Evolutionary conservation across 2,329 filamentous ascomycete genomes (phyloP), one percentile per base, ranked within the genome.

Genomic region (Pseudogymnoascus sp.): DNA sequence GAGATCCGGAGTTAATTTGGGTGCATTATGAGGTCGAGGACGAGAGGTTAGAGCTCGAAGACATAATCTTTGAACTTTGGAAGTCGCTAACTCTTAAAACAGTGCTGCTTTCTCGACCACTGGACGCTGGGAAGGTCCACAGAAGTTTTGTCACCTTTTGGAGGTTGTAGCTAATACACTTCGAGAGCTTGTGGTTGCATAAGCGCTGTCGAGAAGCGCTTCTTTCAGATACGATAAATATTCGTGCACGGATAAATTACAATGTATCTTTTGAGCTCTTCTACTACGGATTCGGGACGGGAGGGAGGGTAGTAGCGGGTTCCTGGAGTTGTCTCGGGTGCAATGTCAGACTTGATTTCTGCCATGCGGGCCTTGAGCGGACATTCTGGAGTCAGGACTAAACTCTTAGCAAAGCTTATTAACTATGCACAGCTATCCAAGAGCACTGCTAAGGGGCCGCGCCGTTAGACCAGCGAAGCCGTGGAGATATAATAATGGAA

Each of bases 1-100:
- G 58, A 56, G 58, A 60, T 10, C 58, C 41, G 3, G 39, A 60
- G 9, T 41, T 41, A 35, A 39, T 60, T 21, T 60, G 58, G 58
- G 23, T 60, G 34, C 58, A 60, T 30, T 60, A 19, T 15, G 39
- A 33, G 13, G 28, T 60, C 9, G 26, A 55, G 9, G 58, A 56
- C 26, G 34, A 60, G 4, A 55, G 58, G 58, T 60, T 18, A 18
- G 35, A 38, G 15, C 35, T 38, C 18, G n/a, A 4, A 38, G n/a
- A 18, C 3, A 38, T 38, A 18, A 15, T 18, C 18, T 18, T 18
- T 18, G 35, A 38, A 9, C 18, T 18, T 38, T 38, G 35, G 15
- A 38, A 38, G n/a, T 18, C 15, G 35, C 35, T 38, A 38, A 38
- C 35, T 38, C 35, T 8, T 8, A 2, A 38, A 9, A 8, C 15